phyloP scores from a whole-genome alignment of 805 yeast genomes.

The Wickerhamomyces sydowiorum region DNA sequence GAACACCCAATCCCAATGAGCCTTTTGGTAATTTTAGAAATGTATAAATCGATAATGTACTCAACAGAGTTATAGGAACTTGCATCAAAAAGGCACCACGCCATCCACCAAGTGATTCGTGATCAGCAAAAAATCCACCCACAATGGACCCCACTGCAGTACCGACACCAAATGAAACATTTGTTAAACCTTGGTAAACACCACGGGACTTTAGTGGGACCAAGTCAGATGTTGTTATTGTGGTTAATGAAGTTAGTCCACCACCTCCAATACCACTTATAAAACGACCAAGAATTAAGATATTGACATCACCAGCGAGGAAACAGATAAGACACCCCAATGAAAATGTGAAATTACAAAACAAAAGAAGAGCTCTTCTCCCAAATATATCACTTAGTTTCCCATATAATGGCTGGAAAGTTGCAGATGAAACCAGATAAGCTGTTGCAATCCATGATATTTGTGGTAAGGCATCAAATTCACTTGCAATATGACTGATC shows the following conservation, averaged over 20 bases:
- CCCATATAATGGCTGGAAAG: constrained; percentile 71
- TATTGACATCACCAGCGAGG: constrained; percentile 37
- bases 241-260: constrained; percentile 68
- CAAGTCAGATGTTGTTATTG: constrained; percentile 73
- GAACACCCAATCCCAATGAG: constrained; percentile 47
- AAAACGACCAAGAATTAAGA: constrained; percentile 51
- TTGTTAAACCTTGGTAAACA: constrained; percentile 75
- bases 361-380: constrained; percentile 43
- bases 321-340: constrained; percentile 55
- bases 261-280: constrained; percentile 90
- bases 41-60: constrained; percentile 34
- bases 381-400: constrained; percentile 71
- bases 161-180: constrained; percentile 72
- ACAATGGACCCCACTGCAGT: constrained; percentile 65
- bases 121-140: constrained; percentile 47
- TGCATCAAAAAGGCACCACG: constrained; percentile 47
- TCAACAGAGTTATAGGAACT: constrained; percentile 42
- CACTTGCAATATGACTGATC: constrained; percentile 61
- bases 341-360: constrained; percentile 51
- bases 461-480: constrained; percentile 54
- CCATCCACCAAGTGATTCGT: constrained; percentile 37
- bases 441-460: constrained; percentile 74
- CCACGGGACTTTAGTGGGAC: constrained; percentile 77
- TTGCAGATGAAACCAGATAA: constrained; percentile 60
- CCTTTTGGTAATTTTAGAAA: constrained; percentile 38